These are phyloP conservation scores for Beauveria australis DNA, from an alignment of 2,329 filamentous ascomycete genomes.

Conservation along the genomic window DNA sequence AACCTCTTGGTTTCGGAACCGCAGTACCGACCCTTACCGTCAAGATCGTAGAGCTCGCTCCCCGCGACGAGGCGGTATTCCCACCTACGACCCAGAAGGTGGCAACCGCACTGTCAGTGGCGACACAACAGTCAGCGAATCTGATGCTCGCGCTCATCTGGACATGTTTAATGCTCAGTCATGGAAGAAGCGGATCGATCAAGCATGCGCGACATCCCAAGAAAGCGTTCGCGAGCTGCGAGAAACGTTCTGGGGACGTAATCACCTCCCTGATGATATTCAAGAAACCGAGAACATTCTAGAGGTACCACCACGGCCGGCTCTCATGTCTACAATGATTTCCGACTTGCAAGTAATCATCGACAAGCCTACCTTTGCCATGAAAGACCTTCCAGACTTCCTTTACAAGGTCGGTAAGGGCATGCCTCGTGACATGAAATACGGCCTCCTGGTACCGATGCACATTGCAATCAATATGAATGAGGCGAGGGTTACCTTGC, in stretches of 20 bases:
- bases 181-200: conserved; percentile 87
- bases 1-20: conserved; percentile 39
- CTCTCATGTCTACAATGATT: conserved; percentile 70
- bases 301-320: conserved; percentile 75
- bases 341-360: conserved; percentile 78
- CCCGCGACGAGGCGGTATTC: conserved; percentile 35
- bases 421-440: conserved; percentile 86
- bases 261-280: conserved; percentile 71
- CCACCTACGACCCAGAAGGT: conserved; percentile 73
- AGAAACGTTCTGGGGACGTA: conserved; percentile 70
- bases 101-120: conserved; percentile 58
- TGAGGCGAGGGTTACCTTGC: conserved; percentile 74
- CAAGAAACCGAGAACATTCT: conserved; percentile 81
- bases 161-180: conserved; percentile 77
- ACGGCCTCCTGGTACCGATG: conserved; percentile 83
- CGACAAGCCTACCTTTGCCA: conserved; percentile 87
- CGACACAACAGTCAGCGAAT: conserved; percentile 61
- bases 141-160: conserved; percentile 68
- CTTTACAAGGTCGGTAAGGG: conserved; percentile 90
- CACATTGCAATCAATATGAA: conserved; percentile 83
- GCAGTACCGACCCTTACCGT: conserved; percentile 42
- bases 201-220: conserved; percentile 59
- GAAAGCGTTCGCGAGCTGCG: conserved; percentile 72
- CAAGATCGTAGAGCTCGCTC: conserved; percentile 20
- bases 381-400: conserved; percentile 74